Evolutionary conservation across 768 basidiomycete genomes (phyloP), one percentile per base, ranked within the genome.

Genomic region (Tricholoma terreum): DNA sequence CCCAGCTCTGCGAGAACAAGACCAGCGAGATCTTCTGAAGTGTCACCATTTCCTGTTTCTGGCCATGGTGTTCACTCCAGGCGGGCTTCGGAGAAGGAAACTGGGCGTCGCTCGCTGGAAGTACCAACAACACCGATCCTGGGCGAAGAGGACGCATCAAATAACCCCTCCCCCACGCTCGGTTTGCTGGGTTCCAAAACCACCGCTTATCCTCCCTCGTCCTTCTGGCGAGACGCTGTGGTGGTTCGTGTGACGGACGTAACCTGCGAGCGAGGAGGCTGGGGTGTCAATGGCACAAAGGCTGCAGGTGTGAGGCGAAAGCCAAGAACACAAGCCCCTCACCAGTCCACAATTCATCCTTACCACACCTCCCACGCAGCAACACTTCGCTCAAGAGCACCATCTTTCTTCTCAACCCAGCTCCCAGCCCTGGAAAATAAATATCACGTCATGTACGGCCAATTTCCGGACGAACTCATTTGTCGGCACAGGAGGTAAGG

Each of bases 391-490:
- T 49, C 55, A 60, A 31, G 27, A 31, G n/a, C 55, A 63, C 17
- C 60, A 58, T 52, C 55, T 53, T 31, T 61, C 58, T 38, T 57
- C 67, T 10, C 75, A 72, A 51, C 71, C 71, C 30, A 42, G 15
- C 42, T 63, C 75, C 60, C 67, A 69, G 48, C 67, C 77, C 52
- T 92, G 90, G 90, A 90, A 85, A 72, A 88, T 99, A 61, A 95
- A 99, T 76, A 99, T 97, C 14, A 90, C 93, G 80, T 90, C 91
- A 50, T 98, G 96, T 75, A 98, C 97, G 54, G 94, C 89, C 36
- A 92, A 98, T 76, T 97, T 98, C 76, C 83, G 96, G 71, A 98
- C 97, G 19, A 98, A 98, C 74, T 97, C 94, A 40, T 99, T 99
- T 75, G 97, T 99, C 64, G 97, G 97, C 22, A 99, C 97, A 24